Conservation (phyloP, 192 early-diverging fungal species). For the Backusella australiensis region DNA sequence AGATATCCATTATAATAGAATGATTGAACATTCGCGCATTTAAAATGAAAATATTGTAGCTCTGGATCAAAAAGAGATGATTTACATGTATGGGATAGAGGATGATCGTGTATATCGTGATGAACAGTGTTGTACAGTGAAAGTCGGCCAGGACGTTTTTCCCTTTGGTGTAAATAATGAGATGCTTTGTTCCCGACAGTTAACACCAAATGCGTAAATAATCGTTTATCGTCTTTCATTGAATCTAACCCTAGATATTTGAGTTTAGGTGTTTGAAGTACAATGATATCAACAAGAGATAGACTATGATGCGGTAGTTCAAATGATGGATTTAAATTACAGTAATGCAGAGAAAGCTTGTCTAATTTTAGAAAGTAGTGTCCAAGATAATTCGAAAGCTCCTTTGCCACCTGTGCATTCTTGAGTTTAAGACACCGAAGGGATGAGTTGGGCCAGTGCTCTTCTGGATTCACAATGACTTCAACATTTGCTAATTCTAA, state of each 20-base stretch:
- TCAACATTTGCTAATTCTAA: neutral
- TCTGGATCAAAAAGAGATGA: neutral
- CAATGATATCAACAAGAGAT: neutral
- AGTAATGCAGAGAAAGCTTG: neutral
- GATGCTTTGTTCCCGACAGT: neutral
- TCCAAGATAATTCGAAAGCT: neutral
- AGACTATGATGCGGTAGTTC: neutral
- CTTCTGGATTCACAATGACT: neutral
- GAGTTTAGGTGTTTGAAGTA: neutral
- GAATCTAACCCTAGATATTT: neutral
- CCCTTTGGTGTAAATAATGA: neutral
- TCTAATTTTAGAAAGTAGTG: neutral
- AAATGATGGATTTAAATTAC: neutral
- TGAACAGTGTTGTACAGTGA: neutral
- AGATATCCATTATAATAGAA: neutral
- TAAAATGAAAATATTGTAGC: neutral
- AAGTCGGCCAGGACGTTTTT: neutral
- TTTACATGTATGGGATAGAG: neutral
- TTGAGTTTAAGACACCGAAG: neutral
- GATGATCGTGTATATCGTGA: neutral
- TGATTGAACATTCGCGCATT: neutral
- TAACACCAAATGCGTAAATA: neutral
- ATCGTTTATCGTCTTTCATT: neutral
- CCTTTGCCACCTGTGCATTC: neutral
- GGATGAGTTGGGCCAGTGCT: neutral